Evolutionary conservation across 192 early-diverging fungal genomes (phyloP), one percentile per base, ranked within the genome.

Genomic region (Entophlyctis luteolus): DNA sequence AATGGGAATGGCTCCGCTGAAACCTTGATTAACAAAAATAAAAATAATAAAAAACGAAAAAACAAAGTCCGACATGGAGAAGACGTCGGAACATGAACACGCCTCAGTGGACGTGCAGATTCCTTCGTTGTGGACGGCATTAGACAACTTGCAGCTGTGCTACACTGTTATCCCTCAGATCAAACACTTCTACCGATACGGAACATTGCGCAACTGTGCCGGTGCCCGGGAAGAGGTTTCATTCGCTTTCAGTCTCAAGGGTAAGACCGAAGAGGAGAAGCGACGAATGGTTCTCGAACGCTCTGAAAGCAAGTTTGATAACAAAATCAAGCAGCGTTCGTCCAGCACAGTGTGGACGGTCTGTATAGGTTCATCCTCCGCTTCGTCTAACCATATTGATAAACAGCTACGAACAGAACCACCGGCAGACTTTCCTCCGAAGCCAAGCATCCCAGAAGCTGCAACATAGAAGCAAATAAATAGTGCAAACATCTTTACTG

Each of bases 141-240:
- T 71, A 28, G 70, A 71, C 34, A 55, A 28, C 0, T 45, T 71
- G n/a, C 70, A 62, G 70, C 70, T 71, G 1, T 71, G 60, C 62
- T 71, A 65, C 60, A 71, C 70, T 4, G 53, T 65, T 1, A 57
- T 71, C 38, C 70, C 62, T 14, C 80, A 84, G 62, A 59, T 78
- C 34, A 79, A 74, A 65, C 56, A 75, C 42, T 84, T 77, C 69
- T 84, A 82, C 50, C 60, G 76, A 4, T 75, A 80, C 38, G 82
- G 82, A 1, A 72, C 47, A n/a, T 62, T 79, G 36, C 34, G 73
- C 16, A 76, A 82, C 65, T 84, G 82, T 65, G 25, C 70, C 1
- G 45, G 36, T 10, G 73, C 74, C 2, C 46, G 74, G 14, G 65
- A 49, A 20, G 79, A 84, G 14, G 71, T 84, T 50, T 34, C 54